These are phyloP conservation scores for Bruguiera sexangula DNA, from an alignment of 345 rosid genomes.

Conservation along the genomic window DNA sequence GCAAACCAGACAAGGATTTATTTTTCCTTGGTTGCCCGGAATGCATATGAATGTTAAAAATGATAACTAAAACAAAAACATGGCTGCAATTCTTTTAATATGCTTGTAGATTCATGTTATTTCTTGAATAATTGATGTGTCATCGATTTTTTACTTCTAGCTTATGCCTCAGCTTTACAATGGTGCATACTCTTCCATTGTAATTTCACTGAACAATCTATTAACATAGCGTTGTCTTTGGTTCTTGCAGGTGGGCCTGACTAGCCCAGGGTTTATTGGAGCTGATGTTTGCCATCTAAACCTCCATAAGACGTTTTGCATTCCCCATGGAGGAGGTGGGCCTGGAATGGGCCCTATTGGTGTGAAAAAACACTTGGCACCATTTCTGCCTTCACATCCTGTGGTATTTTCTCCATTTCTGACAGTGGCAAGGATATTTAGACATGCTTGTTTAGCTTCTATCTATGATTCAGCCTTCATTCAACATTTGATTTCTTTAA, in stretches of 20 bases:
- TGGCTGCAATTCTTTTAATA: background rate
- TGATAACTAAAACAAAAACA: background rate
- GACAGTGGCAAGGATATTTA: background rate
- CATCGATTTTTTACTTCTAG: background rate
- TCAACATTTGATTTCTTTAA: background rate
- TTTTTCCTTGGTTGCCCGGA: background rate
- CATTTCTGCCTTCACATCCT: constrained; percentile 94
- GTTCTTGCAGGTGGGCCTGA: constrained; percentile 73
- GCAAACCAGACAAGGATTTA: background rate
- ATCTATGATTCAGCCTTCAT: background rate
- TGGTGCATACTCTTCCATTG: background rate
- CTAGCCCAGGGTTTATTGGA: constrained; percentile 97
- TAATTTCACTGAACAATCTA: background rate
- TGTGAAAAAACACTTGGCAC: constrained; percentile 95
- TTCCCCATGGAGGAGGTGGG: constrained; percentile 99
- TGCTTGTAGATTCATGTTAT: background rate
- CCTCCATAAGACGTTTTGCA: constrained; percentile 98
- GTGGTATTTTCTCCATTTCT: constrained; percentile 54
- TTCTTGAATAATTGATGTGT: background rate
- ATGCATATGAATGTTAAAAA: background rate
- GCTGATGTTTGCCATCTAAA: constrained; percentile 99
- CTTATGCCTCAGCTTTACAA: background rate
- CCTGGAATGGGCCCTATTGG: constrained; percentile 99
- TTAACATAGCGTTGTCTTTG: background rate
- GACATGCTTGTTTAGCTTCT: constrained; percentile 1